phyloP scores from a whole-genome alignment of 768 basidiomycete genomes.

The Tephrocybe sp. region DNA sequence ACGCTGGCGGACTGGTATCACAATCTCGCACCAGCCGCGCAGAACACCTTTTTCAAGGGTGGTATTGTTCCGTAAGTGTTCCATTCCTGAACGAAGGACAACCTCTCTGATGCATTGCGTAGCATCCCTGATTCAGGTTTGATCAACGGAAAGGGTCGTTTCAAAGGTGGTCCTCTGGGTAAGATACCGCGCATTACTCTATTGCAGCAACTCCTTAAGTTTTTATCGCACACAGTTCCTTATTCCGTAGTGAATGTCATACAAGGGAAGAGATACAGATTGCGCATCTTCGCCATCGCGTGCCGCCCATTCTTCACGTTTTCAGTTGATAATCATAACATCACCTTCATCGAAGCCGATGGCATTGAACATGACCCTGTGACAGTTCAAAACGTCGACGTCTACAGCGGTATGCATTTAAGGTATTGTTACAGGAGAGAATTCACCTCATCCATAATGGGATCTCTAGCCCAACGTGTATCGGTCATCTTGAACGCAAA shows the following conservation, averaged over 20 bases:
- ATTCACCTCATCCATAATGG: too few species aligned
- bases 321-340: slow-evolving; percentile 34
- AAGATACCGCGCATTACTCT: slow-evolving; percentile 18
- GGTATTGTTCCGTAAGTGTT: slow-evolving; percentile 25
- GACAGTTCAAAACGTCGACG: slow-evolving; percentile 36
- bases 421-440: too few species aligned
- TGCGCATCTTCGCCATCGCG: slow-evolving; percentile 44
- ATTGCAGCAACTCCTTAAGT: too few species aligned
- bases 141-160: slow-evolving; percentile 44
- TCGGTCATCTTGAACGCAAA: slow-evolving; percentile 39
- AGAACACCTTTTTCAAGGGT: slow-evolving; percentile 28
- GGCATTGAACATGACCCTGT: slow-evolving; percentile 37
- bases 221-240: slow-evolving; percentile 23
- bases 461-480: slow-evolving; percentile 29
- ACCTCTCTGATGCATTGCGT: neutral
- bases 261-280: slow-evolving; percentile 42
- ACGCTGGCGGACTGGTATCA: slow-evolving; percentile 31
- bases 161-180: slow-evolving; percentile 35
- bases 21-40: slow-evolving; percentile 34
- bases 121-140: slow-evolving; percentile 38
- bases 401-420: slow-evolving; percentile 32
- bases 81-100: slow-evolving; percentile 16
- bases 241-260: slow-evolving; percentile 42
- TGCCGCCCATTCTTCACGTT: slow-evolving; percentile 42
- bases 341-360: slow-evolving; percentile 36